These are phyloP conservation scores for Lantana camara DNA, from an alignment of 257 asterid species.

Conservation along the genomic window DNA sequence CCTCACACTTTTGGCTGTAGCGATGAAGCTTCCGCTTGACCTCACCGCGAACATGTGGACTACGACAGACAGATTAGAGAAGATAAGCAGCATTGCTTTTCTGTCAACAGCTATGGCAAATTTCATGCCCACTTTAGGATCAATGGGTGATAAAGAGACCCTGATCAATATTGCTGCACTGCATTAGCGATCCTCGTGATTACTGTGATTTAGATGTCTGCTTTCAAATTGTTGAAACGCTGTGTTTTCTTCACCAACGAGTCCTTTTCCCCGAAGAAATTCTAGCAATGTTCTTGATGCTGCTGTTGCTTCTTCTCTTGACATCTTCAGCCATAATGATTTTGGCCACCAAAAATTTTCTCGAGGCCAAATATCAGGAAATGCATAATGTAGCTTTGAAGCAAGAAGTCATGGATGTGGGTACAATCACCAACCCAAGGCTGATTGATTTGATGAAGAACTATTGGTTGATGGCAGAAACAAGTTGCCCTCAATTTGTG, in stretches of 20 bases:
- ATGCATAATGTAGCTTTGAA: conserved; percentile 9
- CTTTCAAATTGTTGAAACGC: conserved; percentile 32
- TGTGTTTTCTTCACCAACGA: background rate
- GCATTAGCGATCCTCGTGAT: conserved; percentile 34
- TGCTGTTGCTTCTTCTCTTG: background rate
- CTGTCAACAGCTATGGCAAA: conserved; percentile 46
- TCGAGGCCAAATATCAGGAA: conserved; percentile 11
- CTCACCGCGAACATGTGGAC: conserved; percentile 40
- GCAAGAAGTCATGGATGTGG: background rate
- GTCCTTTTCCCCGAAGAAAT: background rate
- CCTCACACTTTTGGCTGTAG: conserved; percentile 35
- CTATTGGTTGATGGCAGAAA: conserved; percentile 51
- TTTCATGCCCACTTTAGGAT: conserved; percentile 40
- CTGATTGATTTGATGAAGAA: conserved; percentile 33
- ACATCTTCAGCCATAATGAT: conserved; percentile 16
- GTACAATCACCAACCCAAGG: too few species aligned
- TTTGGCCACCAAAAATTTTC: background rate
- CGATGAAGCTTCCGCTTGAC: conserved; percentile 45
- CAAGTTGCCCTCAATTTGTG: conserved; percentile 51
- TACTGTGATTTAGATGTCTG: conserved; percentile 30
- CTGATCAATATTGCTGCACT: conserved; percentile 35
- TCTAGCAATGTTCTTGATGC: background rate
- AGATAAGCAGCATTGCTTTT: conserved; percentile 47
- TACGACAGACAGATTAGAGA: conserved; percentile 36
- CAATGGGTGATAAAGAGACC: conserved; percentile 34